Evolutionary conservation across 805 yeast species (phyloP).

Genomic region (Priceomyces medius): DNA sequence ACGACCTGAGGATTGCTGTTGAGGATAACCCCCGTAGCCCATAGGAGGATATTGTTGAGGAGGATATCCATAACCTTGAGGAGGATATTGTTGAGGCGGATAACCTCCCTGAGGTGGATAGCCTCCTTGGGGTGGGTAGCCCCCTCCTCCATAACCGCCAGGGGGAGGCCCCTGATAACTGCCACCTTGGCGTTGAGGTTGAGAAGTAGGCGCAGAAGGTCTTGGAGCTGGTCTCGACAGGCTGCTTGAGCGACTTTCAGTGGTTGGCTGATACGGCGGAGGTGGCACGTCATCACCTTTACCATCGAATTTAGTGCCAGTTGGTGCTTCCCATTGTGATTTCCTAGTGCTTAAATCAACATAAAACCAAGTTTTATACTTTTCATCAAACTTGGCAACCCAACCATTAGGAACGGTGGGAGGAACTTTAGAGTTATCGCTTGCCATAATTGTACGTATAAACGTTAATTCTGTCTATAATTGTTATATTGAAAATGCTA

Average conservation of each 20-base stretch:
- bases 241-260: background rate
- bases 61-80: constrained; percentile 20
- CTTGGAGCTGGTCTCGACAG: constrained; percentile 3
- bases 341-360: constrained; percentile 69
- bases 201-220: constrained; percentile 5
- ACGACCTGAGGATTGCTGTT: constrained; percentile 22
- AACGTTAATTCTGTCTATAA: no score
- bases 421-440: constrained; percentile 28
- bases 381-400: constrained; percentile 71
- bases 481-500: no score
- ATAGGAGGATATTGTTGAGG: constrained; percentile 21
- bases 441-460: constrained; percentile 1
- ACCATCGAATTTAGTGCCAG: constrained; percentile 37
- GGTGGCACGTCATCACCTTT: constrained; percentile 35
- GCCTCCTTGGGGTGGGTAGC: constrained; percentile 27
- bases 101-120: constrained; percentile 30
- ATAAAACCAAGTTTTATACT: constrained; percentile 73
- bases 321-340: constrained; percentile 91
- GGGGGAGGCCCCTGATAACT: constrained; percentile 10
- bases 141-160: constrained; percentile 16
- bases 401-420: constrained; percentile 68
- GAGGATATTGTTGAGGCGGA: constrained; percentile 24
- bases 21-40: constrained; percentile 6
- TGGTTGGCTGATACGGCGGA: constrained; percentile 35
- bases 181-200: constrained; percentile 2